Evolutionary conservation across 495 filamentous ascomycete genomes (phyloP).

Genomic region (Staphylotrichum longicolle): DNA sequence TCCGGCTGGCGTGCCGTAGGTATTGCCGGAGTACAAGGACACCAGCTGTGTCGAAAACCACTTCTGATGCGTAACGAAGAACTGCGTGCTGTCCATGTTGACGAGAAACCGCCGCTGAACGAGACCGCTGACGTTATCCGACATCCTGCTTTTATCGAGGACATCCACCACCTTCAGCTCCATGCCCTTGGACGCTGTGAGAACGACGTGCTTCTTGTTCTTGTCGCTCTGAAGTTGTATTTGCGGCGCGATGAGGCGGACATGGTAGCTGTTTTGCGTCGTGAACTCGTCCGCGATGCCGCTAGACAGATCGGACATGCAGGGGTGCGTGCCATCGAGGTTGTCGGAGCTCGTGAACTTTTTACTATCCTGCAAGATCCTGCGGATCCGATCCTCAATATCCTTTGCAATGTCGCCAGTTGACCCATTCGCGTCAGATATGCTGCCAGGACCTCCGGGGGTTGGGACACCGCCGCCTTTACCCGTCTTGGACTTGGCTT

Average conservation of each 20-base stretch:
- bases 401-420: constrained; percentile 59
- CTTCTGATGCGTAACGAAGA: constrained; percentile 93
- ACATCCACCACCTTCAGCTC: constrained; percentile 94
- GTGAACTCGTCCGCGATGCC: constrained; percentile 86
- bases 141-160: constrained; percentile 91
- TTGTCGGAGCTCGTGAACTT: constrained; percentile 78
- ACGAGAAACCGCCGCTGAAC: constrained; percentile 92
- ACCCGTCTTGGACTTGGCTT: constrained; percentile 61
- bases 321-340: constrained; percentile 34
- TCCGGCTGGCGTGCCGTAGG: constrained; percentile 79
- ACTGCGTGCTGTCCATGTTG: constrained; percentile 93
- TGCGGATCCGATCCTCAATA: constrained; percentile 81
- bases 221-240: constrained; percentile 98
- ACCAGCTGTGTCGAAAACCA: constrained; percentile 75
- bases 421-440: constrained; percentile 38
- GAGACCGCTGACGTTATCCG: constrained; percentile 88
- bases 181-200: constrained; percentile 96
- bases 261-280: constrained; percentile 90
- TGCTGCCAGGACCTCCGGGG: constrained; percentile 35
- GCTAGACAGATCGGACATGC: constrained; percentile 61
- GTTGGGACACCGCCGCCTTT: constrained; percentile 40
- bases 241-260: constrained; percentile 93
- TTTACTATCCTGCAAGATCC: constrained; percentile 80
- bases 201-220: constrained; percentile 84
- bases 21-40: constrained; percentile 90